Base-by-base conservation (phyloP, 495 filamentous ascomycete species). In the Tricharina praecox region DNA sequence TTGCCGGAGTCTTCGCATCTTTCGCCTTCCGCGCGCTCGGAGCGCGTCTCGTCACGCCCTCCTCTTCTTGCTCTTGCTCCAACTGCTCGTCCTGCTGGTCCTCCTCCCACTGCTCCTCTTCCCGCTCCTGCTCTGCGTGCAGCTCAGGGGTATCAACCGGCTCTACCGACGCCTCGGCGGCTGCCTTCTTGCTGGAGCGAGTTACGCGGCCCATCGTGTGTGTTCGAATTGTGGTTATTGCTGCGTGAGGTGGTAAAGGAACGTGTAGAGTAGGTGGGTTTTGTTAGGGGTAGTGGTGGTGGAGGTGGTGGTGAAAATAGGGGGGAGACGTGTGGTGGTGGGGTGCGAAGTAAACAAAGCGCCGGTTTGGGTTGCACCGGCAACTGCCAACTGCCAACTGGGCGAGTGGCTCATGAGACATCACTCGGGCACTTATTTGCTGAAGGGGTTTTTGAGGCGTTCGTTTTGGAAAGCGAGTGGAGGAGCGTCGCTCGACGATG, bases 1-100 rank as follows among this genome's bases (percentile, higher is more conserved):
- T 69, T 70, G 74, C 41, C 23, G 21, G 21, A 24, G n/a, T n/a
- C 26, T 44, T 23, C 41, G 3, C 41, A 11, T 44, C 18, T 5
- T 5, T 32, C 5, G 28, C 5, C 28, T 13, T 32, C 28, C 7
- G 5, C 13, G 7, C 13, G 7, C 13, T 32, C 28, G 28, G 28
- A 13, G 28, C 7, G 5, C 7, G 7, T 13, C 7, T 5, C 28
- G 28, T 13, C 11, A 18, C 37, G 13, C 2, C 3, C 41, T 44
- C 41, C 41, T 44, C 41, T 23, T 15, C 41, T 23, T 44, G 18
- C 20, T 16, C 18, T 3, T 40, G 13, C 10, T 40, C 37, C 37
- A 18, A 11, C 15, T 21, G 15, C 20, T 40, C 15, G 10, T 40
- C 37, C n/a, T 10, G 15, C 2, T 3, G 13, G 20, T 11, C 7